Conservation (phyloP, 1,284 basidiomycete species). For the Trichosporon coremiiforme region DNA sequence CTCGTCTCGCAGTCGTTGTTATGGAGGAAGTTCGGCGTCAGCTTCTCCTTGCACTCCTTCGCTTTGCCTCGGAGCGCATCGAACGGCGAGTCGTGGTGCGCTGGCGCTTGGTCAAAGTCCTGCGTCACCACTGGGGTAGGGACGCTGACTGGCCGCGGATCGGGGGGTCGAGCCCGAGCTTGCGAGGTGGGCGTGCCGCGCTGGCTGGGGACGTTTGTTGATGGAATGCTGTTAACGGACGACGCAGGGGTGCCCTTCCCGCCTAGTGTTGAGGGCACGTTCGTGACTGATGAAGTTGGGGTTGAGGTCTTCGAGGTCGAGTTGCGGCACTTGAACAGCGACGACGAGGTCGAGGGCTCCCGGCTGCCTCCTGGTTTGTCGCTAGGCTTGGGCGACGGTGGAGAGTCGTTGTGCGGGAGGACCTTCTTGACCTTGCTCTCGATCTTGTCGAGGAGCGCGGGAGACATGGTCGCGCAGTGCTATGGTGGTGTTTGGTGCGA, state of each 20-base stretch:
- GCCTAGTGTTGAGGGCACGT: not conserved
- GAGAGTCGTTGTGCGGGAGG: not conserved
- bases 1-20: too few species aligned
- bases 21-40: slow-evolving; percentile 9
- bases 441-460: slow-evolving; percentile 9
- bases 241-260: not conserved
- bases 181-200: too few species aligned
- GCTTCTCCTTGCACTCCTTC: not conserved
- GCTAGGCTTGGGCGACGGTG: not conserved
- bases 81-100: not conserved
- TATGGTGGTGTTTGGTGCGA: too few species aligned
- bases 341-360: not conserved
- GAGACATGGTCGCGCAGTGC: not conserved
- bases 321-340: not conserved
- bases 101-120: not conserved
- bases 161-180: not conserved
- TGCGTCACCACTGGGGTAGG: not conserved
- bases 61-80: not conserved
- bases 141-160: not conserved
- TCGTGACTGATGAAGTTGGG: not conserved
- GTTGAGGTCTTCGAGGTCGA: not conserved
- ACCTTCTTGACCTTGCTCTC: slow-evolving; percentile 17
- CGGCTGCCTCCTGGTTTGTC: not conserved
- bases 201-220: not conserved
- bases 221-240: not conserved